Evolutionary conservation across 495 filamentous ascomycete genomes (phyloP), one percentile per base, ranked within the genome.

Genomic region (Platismatia glauca): DNA sequence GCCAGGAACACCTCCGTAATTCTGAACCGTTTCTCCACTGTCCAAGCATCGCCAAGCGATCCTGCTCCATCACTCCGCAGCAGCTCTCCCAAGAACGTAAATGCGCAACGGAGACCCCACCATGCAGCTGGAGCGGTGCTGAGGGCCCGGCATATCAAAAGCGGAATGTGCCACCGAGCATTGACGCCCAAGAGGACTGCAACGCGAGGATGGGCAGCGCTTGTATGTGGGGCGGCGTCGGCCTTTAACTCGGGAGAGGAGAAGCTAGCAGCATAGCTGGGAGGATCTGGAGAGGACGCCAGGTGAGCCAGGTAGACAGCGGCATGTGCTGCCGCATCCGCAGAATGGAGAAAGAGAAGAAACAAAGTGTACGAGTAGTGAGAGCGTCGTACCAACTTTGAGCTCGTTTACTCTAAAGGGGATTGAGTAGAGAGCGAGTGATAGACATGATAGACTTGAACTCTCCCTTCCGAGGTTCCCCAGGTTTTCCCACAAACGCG

Each of bases 1-100:
- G 89, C 89, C 73, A 94, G 78, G 67, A 86, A 82, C 50, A 91
- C 85, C 77, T 94, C 90, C 38, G 85, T 89, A 52, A 90, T 80
- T 67, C 82, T 78, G 68, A 90, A 81, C 35, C 79, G 76, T 68
- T 79, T 77, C 70, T 82, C 79, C 66, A 78, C 77, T 69, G 77
- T 76, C 78, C 78, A 82, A 24, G 44, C 22, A 53, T 77, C 73
- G 29, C 73, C 74, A n/a, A 75, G 73, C 67, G 72, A 75, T 24
- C 76, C 76, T 35, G 78, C 72, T 69, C 76, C 76, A 76, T 58
- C 73, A 71, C 72, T 78, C 72, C 64, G 73, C 55, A 84, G 68
- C 59, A 84, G 62, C 67, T 84, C 82, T 20, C 79, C 79, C 69
- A 85, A 66, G 59, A 85, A 84, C 22, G 81, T 84, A 48, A 83